Conservation (phyloP, 2,329 filamentous ascomycete species). For the Bipolaris bicolor region DNA sequence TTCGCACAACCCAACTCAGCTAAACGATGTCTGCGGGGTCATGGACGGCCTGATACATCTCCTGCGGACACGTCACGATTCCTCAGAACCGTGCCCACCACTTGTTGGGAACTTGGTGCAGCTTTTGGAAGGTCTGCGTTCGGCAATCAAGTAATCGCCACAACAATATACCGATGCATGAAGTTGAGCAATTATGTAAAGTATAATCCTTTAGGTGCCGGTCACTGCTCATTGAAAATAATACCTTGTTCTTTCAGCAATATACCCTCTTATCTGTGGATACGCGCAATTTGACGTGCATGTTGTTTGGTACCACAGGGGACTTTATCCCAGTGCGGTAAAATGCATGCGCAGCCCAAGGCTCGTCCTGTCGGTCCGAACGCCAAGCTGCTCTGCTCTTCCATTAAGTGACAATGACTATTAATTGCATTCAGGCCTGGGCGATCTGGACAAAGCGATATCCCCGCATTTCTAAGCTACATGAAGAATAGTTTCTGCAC, state of each 20-base stretch:
- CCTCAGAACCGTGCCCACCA: constrained; percentile 54
- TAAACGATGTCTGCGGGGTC: constrained; percentile 64
- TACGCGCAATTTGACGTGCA: no score
- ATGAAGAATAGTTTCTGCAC: neutral
- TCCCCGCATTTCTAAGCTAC: neutral
- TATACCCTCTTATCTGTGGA: no score
- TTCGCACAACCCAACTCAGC: constrained; percentile 33
- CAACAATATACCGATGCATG: constrained; percentile 1
- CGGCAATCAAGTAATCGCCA: constrained; percentile 50
- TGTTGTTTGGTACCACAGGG: no score
- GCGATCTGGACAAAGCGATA: neutral
- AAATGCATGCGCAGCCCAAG: neutral
- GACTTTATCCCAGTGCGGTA: neutral
- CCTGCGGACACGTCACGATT: constrained; percentile 59
- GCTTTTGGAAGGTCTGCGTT: constrained; percentile 66
- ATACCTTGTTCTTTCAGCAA: neutral
- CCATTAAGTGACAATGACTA: neutral
- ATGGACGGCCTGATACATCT: constrained; percentile 66
- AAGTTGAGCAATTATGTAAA: neutral
- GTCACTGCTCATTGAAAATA: neutral
- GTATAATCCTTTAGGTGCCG: no score
- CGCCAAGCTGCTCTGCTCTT: no score
- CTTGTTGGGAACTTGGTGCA: constrained; percentile 72
- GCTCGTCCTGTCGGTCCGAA: neutral
- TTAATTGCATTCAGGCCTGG: neutral